phyloP scores from a whole-genome alignment of 331 rosid species.

The Prunus yedoensis region DNA sequence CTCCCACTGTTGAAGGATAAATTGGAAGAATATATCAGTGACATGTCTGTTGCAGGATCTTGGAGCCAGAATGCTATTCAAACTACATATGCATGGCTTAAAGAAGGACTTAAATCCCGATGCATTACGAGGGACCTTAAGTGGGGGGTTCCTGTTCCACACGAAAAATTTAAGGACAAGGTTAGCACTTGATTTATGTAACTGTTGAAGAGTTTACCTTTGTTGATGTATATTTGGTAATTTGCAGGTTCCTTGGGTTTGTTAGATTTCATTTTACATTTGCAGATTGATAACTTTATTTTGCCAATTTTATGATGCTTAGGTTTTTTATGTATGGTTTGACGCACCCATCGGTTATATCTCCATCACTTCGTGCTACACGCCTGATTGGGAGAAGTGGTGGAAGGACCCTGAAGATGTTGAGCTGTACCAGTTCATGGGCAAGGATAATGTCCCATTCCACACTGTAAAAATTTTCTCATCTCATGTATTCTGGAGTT shows the following conservation, averaged over 20 bases:
- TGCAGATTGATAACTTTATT: not conserved
- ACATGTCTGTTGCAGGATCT: slow-evolving; percentile 17
- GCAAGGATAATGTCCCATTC: slow-evolving; percentile 37
- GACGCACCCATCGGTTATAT: slow-evolving; percentile 34
- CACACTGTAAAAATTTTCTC: slow-evolving; percentile 16
- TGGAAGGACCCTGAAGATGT: slow-evolving; percentile 34
- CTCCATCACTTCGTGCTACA: slow-evolving; percentile 34
- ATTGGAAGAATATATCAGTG: slow-evolving; percentile 27
- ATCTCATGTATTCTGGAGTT: not conserved
- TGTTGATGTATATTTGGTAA: not conserved
- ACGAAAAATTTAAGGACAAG: slow-evolving; percentile 21
- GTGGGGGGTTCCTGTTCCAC: slow-evolving; percentile 37
- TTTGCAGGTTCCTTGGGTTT: too few relatives aligned
- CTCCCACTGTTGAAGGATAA: slow-evolving; percentile 33
- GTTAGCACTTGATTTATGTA: slow-evolving; percentile 3
- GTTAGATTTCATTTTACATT: not conserved
- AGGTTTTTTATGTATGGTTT: slow-evolving; percentile 37
- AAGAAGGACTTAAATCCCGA: slow-evolving; percentile 22
- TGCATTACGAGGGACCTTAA: slow-evolving; percentile 33
- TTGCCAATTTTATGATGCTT: not conserved
- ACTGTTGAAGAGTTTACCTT: not conserved
- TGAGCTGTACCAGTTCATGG: slow-evolving; percentile 36
- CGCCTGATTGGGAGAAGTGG: slow-evolving; percentile 34
- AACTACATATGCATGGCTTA: slow-evolving; percentile 27
- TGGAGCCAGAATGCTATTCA: slow-evolving; percentile 37